phyloP scores from a whole-genome alignment of 495 filamentous ascomycete genomes.

The Lophium mytilinum region DNA sequence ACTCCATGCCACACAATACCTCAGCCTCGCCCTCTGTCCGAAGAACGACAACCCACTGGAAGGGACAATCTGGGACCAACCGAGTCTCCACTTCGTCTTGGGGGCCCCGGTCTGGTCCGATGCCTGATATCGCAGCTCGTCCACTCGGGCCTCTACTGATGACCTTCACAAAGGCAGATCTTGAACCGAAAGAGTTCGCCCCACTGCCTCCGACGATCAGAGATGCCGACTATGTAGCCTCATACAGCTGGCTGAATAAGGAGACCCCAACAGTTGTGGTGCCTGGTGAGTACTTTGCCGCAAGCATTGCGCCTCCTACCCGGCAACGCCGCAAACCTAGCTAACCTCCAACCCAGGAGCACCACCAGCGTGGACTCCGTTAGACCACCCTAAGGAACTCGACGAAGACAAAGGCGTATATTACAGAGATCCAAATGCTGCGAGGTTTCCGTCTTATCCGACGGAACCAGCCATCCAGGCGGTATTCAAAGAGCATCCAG shows the following conservation, averaged over 20 bases:
- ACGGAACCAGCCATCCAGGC: conserved; percentile 51
- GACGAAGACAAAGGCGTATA: conserved; percentile 44
- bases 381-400: conserved; percentile 32
- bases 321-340: background rate
- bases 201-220: conserved; percentile 10
- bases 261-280: conserved; percentile 39
- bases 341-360: conserved; percentile 35
- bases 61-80: background rate
- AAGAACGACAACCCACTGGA: background rate
- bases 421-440: conserved; percentile 57
- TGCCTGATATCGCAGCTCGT: conserved; percentile 1
- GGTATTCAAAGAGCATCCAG: conserved; percentile 31
- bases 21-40: background rate
- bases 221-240: conserved; percentile 38
- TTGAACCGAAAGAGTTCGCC: background rate
- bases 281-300: conserved; percentile 38
- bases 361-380: conserved; percentile 54
- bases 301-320: background rate
- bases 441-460: conserved; percentile 47
- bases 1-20: background rate
- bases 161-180: background rate
- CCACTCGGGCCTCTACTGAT: conserved; percentile 3
- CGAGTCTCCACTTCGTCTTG: background rate
- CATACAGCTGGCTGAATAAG: conserved; percentile 48
- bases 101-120: background rate